phyloP scores from a whole-genome alignment of 2,329 filamentous ascomycete genomes.

The Trichoderma citrinoviride region DNA sequence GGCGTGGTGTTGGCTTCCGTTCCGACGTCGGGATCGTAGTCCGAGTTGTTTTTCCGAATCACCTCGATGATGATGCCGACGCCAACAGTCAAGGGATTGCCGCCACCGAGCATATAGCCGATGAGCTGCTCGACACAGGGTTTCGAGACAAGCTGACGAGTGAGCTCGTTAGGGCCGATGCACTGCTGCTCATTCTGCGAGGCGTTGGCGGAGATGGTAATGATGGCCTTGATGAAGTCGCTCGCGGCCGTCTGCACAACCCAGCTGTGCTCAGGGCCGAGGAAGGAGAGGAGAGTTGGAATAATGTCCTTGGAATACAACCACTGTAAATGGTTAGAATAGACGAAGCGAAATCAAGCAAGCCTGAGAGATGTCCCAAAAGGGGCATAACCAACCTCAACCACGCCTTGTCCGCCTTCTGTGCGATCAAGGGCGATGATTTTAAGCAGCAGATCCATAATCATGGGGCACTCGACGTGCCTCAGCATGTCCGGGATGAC shows the following conservation, averaged over 20 bases:
- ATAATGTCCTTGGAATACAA: slow-evolving; percentile 86
- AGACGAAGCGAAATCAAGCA: slow-evolving; percentile 11
- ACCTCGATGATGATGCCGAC: slow-evolving; percentile 98
- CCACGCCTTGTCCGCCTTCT: slow-evolving; percentile 86
- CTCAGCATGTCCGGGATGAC: slow-evolving; percentile 82
- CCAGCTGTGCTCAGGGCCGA: slow-evolving; percentile 79
- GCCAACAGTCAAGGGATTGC: slow-evolving; percentile 91
- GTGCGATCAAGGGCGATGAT: slow-evolving; percentile 95
- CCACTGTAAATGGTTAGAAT: slow-evolving; percentile 59
- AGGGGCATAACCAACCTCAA: slow-evolving; percentile 64
- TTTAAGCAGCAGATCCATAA: slow-evolving; percentile 95
- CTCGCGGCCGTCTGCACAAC: slow-evolving; percentile 95
- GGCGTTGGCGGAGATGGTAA: slow-evolving; percentile 96
- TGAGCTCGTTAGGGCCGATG: slow-evolving; percentile 95
- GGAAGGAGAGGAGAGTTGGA: slow-evolving; percentile 79
- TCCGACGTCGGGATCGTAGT: slow-evolving; percentile 92
- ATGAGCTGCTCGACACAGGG: slow-evolving; percentile 82
- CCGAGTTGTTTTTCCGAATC: slow-evolving; percentile 98
- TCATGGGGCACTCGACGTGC: slow-evolving; percentile 95
- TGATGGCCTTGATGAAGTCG: slow-evolving; percentile 97
- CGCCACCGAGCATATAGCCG: slow-evolving; percentile 84
- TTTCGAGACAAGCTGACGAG: slow-evolving; percentile 87
- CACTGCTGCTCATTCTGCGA: slow-evolving; percentile 98
- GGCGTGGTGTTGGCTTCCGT: slow-evolving; percentile 75
- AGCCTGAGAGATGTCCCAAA: neutral